Conservation (phyloP, 306 rosid genomes). For the Cicer pinnatifidum region DNA sequence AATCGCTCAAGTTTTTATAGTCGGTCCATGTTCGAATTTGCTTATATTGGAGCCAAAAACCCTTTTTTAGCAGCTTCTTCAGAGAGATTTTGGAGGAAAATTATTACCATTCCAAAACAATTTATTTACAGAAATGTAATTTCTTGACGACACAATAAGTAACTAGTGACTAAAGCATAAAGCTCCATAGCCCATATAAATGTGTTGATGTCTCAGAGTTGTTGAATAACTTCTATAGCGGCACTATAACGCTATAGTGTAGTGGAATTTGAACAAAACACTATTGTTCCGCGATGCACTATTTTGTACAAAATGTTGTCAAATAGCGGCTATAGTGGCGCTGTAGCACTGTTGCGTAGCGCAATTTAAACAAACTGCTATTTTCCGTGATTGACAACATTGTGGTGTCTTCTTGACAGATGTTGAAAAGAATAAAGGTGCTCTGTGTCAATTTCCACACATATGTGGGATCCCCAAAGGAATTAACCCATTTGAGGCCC, state of each 20-base stretch:
- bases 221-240: too few species aligned
- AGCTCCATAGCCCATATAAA: conserved; percentile 9
- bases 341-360: too few species aligned
- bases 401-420: background rate
- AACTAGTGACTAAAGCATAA: conserved; percentile 2
- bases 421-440: conserved; percentile 7
- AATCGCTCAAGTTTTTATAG: background rate
- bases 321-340: too few species aligned
- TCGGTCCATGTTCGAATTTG: conserved; percentile 12
- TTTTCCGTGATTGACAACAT: too few species aligned
- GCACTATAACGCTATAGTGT: too few species aligned
- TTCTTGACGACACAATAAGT: background rate
- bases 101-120: background rate
- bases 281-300: too few species aligned
- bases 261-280: too few species aligned
- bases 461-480: too few species aligned
- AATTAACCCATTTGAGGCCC: too few species aligned
- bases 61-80: background rate
- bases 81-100: background rate
- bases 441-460: background rate
- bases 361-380: too few species aligned
- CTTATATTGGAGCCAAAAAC: background rate
- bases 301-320: too few species aligned
- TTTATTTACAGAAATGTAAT: background rate
- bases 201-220: background rate